These are phyloP conservation scores for Lactifluus volemus DNA, from an alignment of 768 basidiomycete genomes.

Conservation along the genomic window DNA sequence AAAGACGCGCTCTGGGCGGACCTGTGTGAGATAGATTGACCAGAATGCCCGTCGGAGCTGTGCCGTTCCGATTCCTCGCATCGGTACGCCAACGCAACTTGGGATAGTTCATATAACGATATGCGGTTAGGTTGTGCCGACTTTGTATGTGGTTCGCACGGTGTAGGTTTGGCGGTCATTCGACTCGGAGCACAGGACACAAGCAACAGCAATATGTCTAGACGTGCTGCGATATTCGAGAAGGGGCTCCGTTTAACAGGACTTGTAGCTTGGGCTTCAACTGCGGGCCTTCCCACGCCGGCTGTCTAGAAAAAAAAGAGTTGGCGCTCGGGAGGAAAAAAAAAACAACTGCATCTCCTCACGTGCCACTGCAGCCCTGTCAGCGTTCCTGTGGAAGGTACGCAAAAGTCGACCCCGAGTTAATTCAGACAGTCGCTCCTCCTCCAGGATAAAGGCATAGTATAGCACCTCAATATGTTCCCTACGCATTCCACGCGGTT, in stretches of 20 bases:
- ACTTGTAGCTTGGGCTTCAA: neutral
- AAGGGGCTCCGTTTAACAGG: neutral
- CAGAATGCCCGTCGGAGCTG: neutral
- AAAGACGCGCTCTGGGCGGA: no score
- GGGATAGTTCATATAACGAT: neutral
- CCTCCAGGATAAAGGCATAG: no score
- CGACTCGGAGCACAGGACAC: neutral
- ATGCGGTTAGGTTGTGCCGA: neutral
- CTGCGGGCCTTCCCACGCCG: no score
- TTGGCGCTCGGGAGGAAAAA: no score
- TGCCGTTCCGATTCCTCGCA: neutral
- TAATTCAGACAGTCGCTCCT: neutral
- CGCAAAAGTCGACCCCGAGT: neutral
- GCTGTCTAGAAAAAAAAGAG: no score
- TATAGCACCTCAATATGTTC: neutral
- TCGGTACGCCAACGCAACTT: neutral
- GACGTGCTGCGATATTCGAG: neutral
- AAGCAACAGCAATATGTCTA: neutral
- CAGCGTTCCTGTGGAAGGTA: no score
- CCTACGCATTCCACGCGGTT: no score
- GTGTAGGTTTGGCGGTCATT: no score
- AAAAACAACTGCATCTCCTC: no score
- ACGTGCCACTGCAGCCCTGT: no score
- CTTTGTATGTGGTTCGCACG: neutral
- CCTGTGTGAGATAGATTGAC: neutral